A percentile compares a stretch with the other conserved stretches of the same genome.
phyloP scores from a whole-genome alignment of 1,284 basidiomycete genomes.

The Ceratorhiza oryzae-sativae region DNA sequence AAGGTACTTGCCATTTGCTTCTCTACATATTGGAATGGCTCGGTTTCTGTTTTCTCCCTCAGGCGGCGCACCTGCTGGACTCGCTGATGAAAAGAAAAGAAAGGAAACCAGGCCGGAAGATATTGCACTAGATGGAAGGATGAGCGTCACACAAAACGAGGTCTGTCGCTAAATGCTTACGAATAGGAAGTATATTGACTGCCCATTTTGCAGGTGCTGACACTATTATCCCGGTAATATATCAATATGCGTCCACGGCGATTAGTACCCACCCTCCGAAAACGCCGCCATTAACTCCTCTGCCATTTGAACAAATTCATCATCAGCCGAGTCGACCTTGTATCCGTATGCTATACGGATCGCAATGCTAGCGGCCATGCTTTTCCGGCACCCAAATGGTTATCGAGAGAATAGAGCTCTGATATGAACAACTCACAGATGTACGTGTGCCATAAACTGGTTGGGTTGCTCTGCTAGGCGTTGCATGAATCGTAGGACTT shows the following conservation, averaged over 20 bases:
- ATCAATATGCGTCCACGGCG: too few relatives aligned
- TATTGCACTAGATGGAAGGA: not conserved
- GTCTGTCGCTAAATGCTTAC: not conserved
- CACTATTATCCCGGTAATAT: not conserved
- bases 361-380: not conserved
- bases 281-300: not conserved
- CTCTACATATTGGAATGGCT: not conserved
- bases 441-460: not conserved
- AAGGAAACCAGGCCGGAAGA: not conserved
- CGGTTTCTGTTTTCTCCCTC: not conserved
- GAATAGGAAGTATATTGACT: not conserved
- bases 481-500: not conserved
- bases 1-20: not conserved
- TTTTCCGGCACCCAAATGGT: not conserved
- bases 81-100: not conserved
- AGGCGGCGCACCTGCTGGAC: not conserved
- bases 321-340: conserved; percentile 8
- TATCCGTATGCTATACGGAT: conserved; percentile 3
- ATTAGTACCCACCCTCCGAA: not conserved
- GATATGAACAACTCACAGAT: not conserved
- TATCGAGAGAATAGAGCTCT: not conserved
- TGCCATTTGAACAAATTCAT: not conserved
- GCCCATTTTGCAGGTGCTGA: not conserved
- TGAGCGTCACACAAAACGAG: not conserved
- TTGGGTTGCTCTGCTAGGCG: not conserved